Conservation (phyloP, 192 early-diverging fungal genomes). For the Coemansia sp. region DNA sequence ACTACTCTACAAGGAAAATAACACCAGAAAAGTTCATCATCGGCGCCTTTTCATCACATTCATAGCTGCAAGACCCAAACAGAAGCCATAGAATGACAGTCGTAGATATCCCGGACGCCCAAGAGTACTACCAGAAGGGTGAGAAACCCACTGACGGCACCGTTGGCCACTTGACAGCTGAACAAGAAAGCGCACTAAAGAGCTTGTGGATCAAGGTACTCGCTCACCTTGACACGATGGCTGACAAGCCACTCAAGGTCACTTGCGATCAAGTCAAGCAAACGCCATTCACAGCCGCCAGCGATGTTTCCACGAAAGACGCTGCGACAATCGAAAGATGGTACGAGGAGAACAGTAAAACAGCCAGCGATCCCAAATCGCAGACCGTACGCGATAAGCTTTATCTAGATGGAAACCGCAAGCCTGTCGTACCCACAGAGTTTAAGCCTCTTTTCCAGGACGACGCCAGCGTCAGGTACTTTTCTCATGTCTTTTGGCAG, state of each 20-base stretch:
- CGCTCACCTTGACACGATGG: slow-evolving; percentile 24
- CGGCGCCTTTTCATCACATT: not conserved
- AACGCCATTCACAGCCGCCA: not conserved
- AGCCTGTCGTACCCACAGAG: slow-evolving; percentile 10
- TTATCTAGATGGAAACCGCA: slow-evolving; percentile 32
- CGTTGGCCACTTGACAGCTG: slow-evolving; percentile 22
- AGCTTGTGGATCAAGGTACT: slow-evolving; percentile 38
- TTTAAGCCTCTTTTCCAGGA: slow-evolving; percentile 50
- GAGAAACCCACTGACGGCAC: slow-evolving; percentile 16
- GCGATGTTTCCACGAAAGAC: not conserved
- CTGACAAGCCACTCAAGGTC: slow-evolving; percentile 32
- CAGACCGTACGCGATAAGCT: slow-evolving; percentile 40
- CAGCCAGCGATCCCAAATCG: slow-evolving; percentile 12
- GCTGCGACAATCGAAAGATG: slow-evolving; percentile 20
- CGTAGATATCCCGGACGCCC: slow-evolving; percentile 9
- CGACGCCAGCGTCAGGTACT: slow-evolving; percentile 10
- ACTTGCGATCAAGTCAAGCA: slow-evolving; percentile 15
- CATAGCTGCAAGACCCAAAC: not conserved
- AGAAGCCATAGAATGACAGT: slow-evolving; percentile 16
- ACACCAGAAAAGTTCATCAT: too few relatives aligned
- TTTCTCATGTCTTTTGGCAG: slow-evolving; percentile 43
- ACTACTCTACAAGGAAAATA: too few relatives aligned
- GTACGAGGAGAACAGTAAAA: slow-evolving; percentile 32
- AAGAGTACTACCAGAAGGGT: slow-evolving; percentile 30
- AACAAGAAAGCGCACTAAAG: slow-evolving; percentile 35